Conservation (phyloP, 2,329 filamentous ascomycete genomes). For the Penicillium concentricum region DNA sequence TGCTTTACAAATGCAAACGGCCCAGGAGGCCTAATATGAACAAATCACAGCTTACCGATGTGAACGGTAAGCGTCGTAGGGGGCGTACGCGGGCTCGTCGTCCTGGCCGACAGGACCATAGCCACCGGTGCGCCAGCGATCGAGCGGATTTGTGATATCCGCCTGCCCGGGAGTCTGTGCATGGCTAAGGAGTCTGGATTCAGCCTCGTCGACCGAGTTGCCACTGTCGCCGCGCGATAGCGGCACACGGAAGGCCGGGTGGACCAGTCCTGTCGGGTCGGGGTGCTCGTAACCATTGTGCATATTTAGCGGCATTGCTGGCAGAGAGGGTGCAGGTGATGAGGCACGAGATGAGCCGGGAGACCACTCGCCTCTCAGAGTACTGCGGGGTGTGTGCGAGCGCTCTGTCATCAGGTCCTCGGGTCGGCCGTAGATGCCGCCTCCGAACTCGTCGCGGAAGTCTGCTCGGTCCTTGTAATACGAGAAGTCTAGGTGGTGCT, state of each 20-base stretch:
- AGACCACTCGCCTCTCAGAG: slow-evolving; percentile 37
- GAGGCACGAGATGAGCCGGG: slow-evolving; percentile 41
- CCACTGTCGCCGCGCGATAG: slow-evolving; percentile 27
- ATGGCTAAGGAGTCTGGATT: slow-evolving; percentile 37
- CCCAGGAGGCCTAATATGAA: background rate
- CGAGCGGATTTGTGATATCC: slow-evolving; percentile 23
- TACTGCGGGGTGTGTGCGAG: slow-evolving; percentile 43
- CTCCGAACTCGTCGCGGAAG: slow-evolving; percentile 84
- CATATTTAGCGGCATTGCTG: slow-evolving; percentile 27
- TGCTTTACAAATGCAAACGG: background rate
- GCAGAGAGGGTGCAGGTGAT: slow-evolving; percentile 41
- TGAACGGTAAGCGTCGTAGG: slow-evolving; percentile 37
- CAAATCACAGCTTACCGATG: slow-evolving; percentile 21
- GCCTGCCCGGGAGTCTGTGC: slow-evolving; percentile 33
- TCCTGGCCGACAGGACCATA: slow-evolving; percentile 42
- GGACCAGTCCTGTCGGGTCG: slow-evolving; percentile 25
- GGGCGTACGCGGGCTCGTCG: slow-evolving; percentile 29
- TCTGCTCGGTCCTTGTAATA: slow-evolving; percentile 89
- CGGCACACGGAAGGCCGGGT: slow-evolving; percentile 39
- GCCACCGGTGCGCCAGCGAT: slow-evolving; percentile 37
- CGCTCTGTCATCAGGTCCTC: slow-evolving; percentile 48
- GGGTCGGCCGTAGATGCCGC: slow-evolving; percentile 55
- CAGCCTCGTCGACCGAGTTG: slow-evolving; percentile 38
- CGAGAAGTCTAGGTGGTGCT: slow-evolving; percentile 82
- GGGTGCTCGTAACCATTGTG: slow-evolving; percentile 27